A percentile compares a stretch with the other conserved stretches of the same genome.
phyloP scores from a whole-genome alignment of 768 basidiomycete species.

The Boletellus ananiceps region DNA sequence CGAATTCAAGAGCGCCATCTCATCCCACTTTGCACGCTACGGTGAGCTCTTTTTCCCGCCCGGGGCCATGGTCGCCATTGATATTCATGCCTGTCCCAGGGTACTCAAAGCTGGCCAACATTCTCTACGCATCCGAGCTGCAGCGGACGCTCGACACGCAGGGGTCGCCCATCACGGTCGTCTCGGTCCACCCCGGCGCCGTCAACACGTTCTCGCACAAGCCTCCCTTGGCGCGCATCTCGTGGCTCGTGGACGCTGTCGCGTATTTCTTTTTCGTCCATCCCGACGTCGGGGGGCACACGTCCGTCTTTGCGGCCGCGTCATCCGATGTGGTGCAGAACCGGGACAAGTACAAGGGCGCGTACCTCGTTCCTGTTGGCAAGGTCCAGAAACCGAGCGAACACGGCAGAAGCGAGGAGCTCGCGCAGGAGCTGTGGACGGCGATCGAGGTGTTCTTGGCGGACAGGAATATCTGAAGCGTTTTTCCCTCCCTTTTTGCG shows the following conservation, averaged over 20 bases:
- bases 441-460: constrained; percentile 25
- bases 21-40: constrained; percentile 28
- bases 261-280: constrained; percentile 16
- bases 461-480: constrained; percentile 18
- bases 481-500: background rate
- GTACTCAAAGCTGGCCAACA: constrained; percentile 46
- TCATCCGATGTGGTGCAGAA: constrained; percentile 19
- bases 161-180: constrained; percentile 25
- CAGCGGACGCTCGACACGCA: constrained; percentile 38
- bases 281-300: constrained; percentile 25
- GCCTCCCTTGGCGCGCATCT: constrained; percentile 14
- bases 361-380: constrained; percentile 28
- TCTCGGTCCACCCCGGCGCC: constrained; percentile 29
- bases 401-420: constrained; percentile 16
- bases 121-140: constrained; percentile 47
- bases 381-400: constrained; percentile 10
- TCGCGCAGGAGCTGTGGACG: constrained; percentile 28
- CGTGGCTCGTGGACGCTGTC: constrained; percentile 18
- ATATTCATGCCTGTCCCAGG: constrained; percentile 27
- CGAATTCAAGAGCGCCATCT: constrained; percentile 24
- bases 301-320: constrained; percentile 29
- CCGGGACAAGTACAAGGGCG: constrained; percentile 27
- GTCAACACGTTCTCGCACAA: constrained; percentile 30
- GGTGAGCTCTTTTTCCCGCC: constrained; percentile 18
- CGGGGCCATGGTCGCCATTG: rapidly evolving